These are phyloP conservation scores for Kalmanozyma brasiliensis DNA, from an alignment of 1,284 basidiomycete species.

Conservation along the genomic window DNA sequence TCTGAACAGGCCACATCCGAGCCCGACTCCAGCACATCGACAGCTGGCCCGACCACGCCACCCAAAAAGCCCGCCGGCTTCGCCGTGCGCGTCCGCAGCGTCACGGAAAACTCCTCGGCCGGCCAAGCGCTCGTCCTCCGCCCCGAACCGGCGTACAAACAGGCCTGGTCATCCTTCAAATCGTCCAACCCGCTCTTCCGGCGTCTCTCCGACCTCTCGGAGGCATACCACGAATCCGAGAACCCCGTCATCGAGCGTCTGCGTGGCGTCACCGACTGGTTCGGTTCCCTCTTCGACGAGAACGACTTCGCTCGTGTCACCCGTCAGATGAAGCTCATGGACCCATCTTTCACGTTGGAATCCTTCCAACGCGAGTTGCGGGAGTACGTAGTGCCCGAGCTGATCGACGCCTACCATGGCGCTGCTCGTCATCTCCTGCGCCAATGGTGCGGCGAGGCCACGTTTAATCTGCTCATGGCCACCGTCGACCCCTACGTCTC, in stretches of 20 bases:
- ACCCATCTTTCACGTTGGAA: slow-evolving; percentile 87
- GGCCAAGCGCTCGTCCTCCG: slow-evolving; percentile 57
- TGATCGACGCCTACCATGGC: slow-evolving; percentile 93
- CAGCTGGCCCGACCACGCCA: not conserved
- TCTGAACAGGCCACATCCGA: not conserved
- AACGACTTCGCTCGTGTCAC: slow-evolving; percentile 96
- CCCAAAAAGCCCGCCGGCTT: slow-evolving; percentile 52
- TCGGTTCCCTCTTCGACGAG: slow-evolving; percentile 93
- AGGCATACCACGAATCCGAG: slow-evolving; percentile 87
- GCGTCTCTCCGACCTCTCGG: slow-evolving; percentile 39
- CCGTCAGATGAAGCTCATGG: slow-evolving; percentile 83
- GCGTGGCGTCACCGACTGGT: slow-evolving; percentile 83
- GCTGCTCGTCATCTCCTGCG: slow-evolving; percentile 86
- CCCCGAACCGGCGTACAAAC: slow-evolving; percentile 58
- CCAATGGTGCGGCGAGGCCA: slow-evolving; percentile 97
- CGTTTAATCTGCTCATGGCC: slow-evolving; percentile 88
- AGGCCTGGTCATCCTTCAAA: slow-evolving; percentile 55
- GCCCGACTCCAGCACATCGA: not conserved
- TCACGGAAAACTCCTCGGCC: slow-evolving; percentile 48
- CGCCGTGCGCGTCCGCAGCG: slow-evolving; percentile 47
- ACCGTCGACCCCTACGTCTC: slow-evolving; percentile 93
- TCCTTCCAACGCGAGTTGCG: slow-evolving; percentile 87
- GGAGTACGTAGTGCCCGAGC: slow-evolving; percentile 97
- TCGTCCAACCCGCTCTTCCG: slow-evolving; percentile 60
- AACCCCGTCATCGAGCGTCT: slow-evolving; percentile 85